Evolutionary conservation across 108 stramenopile genomes (phyloP), one percentile per base, ranked within the genome.

Genomic region (Aurantiochytrium sp.): DNA sequence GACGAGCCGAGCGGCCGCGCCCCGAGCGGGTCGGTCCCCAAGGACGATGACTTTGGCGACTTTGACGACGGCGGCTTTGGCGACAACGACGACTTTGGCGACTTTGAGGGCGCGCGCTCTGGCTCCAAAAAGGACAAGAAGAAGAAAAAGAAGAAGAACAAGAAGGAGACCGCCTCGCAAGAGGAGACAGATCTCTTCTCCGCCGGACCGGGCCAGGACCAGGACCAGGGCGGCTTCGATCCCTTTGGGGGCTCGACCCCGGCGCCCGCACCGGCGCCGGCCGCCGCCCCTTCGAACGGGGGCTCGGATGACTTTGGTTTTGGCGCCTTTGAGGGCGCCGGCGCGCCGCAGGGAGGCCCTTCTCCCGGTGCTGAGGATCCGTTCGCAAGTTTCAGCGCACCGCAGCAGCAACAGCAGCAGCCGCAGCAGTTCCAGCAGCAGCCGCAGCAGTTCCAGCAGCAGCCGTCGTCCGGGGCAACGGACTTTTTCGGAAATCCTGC

Each of bases 41-140:
- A 81, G 3, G 73, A 68, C 31, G 68, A 81, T 30, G 73, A 81
- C 73, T 81, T 81, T 48, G 73, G 73, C 42, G 73, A 81, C 73
- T 81, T 81, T 81, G 73, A 30, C 45, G 73, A 30, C 73, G 39
- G 10, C 8, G 45, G 73, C 8, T 41, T 41, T 48, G 73, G 30
- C 27, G 42, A 41, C n/a, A n/a, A n/a, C 30, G 45, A 48, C 24
- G 39, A 27, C n/a, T 41, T 41, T 48, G 73, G 2, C 73, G 4
- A 81, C 39, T 41, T 48, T 1, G 73, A 81, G 39, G 73, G 32
- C 3, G 3, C 39, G 2, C 19, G 42, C 12, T 41, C 39, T 12
- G 32, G 24, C 1, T 27, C n/a, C 21, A 81, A 81, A 81, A 48
- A 81, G 42, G 30, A 48, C 1, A 81, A 81, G 73, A 81, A 81